phyloP scores from a whole-genome alignment of 371 early-diverging fungal species.

The Apophysomyces variabilis region DNA sequence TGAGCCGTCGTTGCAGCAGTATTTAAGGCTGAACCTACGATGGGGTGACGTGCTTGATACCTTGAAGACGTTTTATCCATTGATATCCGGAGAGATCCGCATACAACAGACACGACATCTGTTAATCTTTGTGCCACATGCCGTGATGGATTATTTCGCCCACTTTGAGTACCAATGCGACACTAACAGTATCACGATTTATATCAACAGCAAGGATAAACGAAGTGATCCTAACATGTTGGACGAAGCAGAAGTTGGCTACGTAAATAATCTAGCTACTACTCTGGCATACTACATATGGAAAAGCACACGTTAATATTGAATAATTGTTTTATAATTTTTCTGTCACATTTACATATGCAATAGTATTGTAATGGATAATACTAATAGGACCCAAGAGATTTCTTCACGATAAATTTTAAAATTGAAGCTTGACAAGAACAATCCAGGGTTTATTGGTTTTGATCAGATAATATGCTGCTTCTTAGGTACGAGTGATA shows the following conservation, averaged over 20 bases:
- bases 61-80: slow-evolving; percentile 37
- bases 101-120: slow-evolving; percentile 28
- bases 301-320: slow-evolving; percentile 28
- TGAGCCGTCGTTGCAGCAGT: slow-evolving; percentile 29
- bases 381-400: too few species aligned
- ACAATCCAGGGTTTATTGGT: too few species aligned
- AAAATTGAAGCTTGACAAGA: too few species aligned
- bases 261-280: slow-evolving; percentile 29
- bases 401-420: too few species aligned
- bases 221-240: slow-evolving; percentile 3
- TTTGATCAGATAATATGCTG: too few species aligned
- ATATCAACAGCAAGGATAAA: slow-evolving; percentile 18
- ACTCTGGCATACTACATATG: slow-evolving; percentile 41
- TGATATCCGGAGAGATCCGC: slow-evolving; percentile 35
- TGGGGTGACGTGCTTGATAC: slow-evolving; percentile 41
- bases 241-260: slow-evolving; percentile 25
- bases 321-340: slow-evolving; percentile 1
- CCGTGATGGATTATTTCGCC: slow-evolving; percentile 32
- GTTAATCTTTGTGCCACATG: slow-evolving; percentile 38
- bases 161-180: slow-evolving; percentile 22
- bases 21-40: slow-evolving; percentile 30
- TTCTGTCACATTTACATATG: background rate
- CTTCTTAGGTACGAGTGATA: too few species aligned
- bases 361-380: background rate
- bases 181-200: slow-evolving; percentile 8